phyloP scores from a whole-genome alignment of 805 yeast genomes.

The Clavispora asparagi region DNA sequence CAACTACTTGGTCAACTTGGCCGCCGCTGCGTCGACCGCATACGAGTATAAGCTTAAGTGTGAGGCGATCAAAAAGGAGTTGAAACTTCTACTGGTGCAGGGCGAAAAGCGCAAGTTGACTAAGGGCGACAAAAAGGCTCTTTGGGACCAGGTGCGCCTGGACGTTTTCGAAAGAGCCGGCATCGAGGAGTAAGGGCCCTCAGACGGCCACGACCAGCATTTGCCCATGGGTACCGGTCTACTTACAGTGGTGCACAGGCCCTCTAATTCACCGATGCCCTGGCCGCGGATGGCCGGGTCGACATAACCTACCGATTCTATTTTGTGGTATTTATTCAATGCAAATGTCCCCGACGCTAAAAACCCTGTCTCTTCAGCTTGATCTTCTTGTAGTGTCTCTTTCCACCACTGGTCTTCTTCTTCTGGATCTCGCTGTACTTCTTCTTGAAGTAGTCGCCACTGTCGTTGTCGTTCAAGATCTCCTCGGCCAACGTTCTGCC shows the following conservation, averaged over 20 bases:
- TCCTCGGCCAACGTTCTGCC: slow-evolving; percentile 79
- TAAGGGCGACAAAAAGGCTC: slow-evolving; percentile 35
- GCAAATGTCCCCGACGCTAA: slow-evolving; percentile 12
- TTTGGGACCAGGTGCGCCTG: slow-evolving; percentile 49
- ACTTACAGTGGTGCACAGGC: no score
- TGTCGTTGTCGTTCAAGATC: slow-evolving; percentile 65
- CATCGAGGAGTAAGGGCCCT: slow-evolving; percentile 20
- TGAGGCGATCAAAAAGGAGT: slow-evolving; percentile 26
- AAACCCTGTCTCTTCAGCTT: slow-evolving; percentile 55
- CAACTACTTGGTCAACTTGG: slow-evolving; percentile 46
- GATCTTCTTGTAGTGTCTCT: slow-evolving; percentile 58
- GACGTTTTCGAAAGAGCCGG: slow-evolving; percentile 48
- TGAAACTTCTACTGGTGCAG: slow-evolving; percentile 13
- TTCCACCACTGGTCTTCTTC: slow-evolving; percentile 57
- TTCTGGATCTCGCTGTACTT: slow-evolving; percentile 77
- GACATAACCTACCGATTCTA: background rate
- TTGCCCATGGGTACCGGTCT: background rate
- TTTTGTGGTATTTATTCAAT: slow-evolving; percentile 1
- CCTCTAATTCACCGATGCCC: no score
- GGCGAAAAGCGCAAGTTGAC: slow-evolving; percentile 28
- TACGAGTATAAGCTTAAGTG: slow-evolving; percentile 42
- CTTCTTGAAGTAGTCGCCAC: slow-evolving; percentile 75
- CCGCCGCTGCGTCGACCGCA: slow-evolving; percentile 52
- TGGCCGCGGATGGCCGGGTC: no score
- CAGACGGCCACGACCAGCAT: background rate